Base-by-base conservation (phyloP, 2,329 filamentous ascomycete species). In the Aschersonia sp. region DNA sequence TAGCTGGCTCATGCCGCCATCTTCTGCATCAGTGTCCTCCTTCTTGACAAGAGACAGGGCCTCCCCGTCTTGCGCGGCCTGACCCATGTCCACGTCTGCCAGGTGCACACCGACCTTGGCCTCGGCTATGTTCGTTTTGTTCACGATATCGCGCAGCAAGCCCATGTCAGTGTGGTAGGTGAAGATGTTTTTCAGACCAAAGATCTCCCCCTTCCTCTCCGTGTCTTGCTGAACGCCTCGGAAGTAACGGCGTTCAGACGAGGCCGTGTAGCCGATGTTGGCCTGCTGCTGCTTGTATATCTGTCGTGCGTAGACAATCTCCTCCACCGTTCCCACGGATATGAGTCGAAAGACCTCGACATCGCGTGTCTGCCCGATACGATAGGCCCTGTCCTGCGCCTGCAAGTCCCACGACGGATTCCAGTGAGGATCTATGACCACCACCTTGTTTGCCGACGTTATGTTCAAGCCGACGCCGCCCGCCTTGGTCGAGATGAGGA, bases 241-340 rank as follows among this genome's bases (percentile, higher is more conserved):
- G 69, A 98, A 98, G 63, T 98, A 98, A 2, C 92, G 80, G 4
- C 92, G 81, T 63, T 98, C 92, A 5, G 82, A 84, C 0, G 87
- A 94, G 0, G 92, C 92, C 35, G 83, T 94, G 64, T 98, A 97
- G 1, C 87, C 92, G 50, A 98, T 97, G 58, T 96, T 97, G 30
- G 92, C 90, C 66, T 97, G 92, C 58, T 98, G 92, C 60, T 98
- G 92, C 63, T 98, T 98, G 73, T 98, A 98, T 40, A 98, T 92
- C 58, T 98, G 92, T 6, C 92, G 78, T 0, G 90, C 92, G 57
- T 98, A 98, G 6, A 97, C 87, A 47, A 96, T 92, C 63, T 98
- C 92, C 60, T 98, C 92, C 12, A 98, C 87, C 0, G 92, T 97
- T 1, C 92, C 92, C 1, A 86, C 81, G 2, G 85, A 90, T 14